Evolutionary conservation across 495 filamentous ascomycete species (phyloP).

Genomic region (Podospora conica): DNA sequence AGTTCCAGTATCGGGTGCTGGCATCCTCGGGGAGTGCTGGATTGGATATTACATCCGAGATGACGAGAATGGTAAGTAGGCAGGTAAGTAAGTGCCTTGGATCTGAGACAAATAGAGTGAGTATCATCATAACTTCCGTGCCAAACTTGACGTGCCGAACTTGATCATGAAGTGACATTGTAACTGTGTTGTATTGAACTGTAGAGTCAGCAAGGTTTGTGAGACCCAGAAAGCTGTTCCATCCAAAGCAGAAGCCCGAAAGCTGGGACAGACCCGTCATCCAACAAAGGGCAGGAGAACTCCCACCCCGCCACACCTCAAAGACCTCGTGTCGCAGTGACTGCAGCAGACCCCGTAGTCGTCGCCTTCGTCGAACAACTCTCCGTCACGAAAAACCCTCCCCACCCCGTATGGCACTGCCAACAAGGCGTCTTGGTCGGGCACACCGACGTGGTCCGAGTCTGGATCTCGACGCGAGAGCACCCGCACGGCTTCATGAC

Average conservation of each 20-base stretch:
- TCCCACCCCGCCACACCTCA: not conserved
- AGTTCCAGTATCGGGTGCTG: not conserved
- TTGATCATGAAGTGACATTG: not conserved
- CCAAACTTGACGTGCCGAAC: not conserved
- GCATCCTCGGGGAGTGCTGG: not conserved
- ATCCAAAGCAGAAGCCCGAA: too few relatives aligned
- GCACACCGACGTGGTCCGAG: slow-evolving; percentile 18
- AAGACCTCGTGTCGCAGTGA: not conserved
- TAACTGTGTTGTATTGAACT: not conserved
- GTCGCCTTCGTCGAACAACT: slow-evolving; percentile 4
- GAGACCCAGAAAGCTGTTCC: too few relatives aligned
- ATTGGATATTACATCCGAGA: not conserved
- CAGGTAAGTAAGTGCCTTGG: not conserved
- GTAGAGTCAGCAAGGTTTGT: too few relatives aligned
- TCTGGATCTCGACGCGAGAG: slow-evolving; percentile 11
- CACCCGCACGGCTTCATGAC: slow-evolving; percentile 22
- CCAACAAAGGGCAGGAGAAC: too few relatives aligned
- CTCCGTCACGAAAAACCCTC: slow-evolving; percentile 14
- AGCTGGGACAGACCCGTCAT: too few relatives aligned
- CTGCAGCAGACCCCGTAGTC: not conserved
- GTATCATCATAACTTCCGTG: too few relatives aligned
- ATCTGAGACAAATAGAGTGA: too few relatives aligned
- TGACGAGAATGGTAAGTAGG: too few relatives aligned
- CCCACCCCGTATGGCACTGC: slow-evolving; percentile 26
- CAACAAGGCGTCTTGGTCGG: slow-evolving; percentile 20